A percentile compares a stretch with the other conserved stretches of the same genome.
Evolutionary conservation across 179 eudicot genomes (phyloP).

Genomic region (Corrigiola litoralis): DNA sequence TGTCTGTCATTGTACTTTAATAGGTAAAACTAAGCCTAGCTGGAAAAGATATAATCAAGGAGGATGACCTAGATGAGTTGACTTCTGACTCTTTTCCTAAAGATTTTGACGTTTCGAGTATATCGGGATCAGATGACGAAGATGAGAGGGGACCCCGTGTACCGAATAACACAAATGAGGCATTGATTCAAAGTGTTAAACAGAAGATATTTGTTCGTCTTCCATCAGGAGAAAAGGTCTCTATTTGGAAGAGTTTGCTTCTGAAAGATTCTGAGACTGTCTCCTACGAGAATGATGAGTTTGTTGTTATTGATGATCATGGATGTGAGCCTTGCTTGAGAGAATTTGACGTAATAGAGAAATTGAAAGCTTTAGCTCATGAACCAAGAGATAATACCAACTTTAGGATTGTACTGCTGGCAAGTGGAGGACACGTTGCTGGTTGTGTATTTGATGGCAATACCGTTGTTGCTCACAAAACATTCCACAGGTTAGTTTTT

Average conservation of each 20-base stretch:
- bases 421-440: constrained; percentile 92
- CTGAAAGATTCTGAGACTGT: constrained; percentile 54
- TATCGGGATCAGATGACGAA: constrained; percentile 94
- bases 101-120: constrained; percentile 81
- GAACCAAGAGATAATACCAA: constrained; percentile 62
- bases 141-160: constrained; percentile 38
- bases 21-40: constrained; percentile 80
- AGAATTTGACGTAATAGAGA: constrained; percentile 56
- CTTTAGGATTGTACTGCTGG: constrained; percentile 78
- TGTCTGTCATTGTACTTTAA: neutral
- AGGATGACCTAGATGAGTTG: constrained; percentile 75
- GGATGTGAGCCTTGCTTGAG: constrained; percentile 24
- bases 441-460: constrained; percentile 96
- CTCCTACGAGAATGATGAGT: constrained; percentile 45
- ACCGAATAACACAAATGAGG: constrained; percentile 21
- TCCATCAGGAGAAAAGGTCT: constrained; percentile 60
- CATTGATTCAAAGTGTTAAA: constrained; percentile 26
- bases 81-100: constrained; percentile 48
- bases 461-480: constrained; percentile 73
- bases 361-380: constrained; percentile 37
- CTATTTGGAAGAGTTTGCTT: constrained; percentile 70
- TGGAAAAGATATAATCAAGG: constrained; percentile 68
- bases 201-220: constrained; percentile 54
- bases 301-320: constrained; percentile 25
- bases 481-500: constrained; percentile 75